A percentile compares a stretch with the other conserved stretches of the same genome.
phyloP scores from a whole-genome alignment of 1,284 basidiomycete species.

The Melampsora medusae region DNA sequence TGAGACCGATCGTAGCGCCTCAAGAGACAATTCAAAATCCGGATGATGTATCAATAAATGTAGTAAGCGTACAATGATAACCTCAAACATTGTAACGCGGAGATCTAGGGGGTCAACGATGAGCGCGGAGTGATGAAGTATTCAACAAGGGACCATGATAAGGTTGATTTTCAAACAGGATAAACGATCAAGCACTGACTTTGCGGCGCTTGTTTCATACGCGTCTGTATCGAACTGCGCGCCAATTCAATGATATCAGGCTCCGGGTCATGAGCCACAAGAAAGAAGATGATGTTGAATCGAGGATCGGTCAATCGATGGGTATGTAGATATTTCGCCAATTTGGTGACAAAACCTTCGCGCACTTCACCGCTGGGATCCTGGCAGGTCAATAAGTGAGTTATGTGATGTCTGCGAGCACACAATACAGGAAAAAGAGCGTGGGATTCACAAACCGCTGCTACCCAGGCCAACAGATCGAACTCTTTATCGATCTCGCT shows the following conservation, averaged over 20 bases:
- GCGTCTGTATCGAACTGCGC: slow-evolving; percentile 62
- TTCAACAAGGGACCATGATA: not conserved
- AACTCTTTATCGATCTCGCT: slow-evolving; percentile 66
- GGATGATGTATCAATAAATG: slow-evolving; percentile 90
- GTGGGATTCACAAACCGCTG: slow-evolving; percentile 63
- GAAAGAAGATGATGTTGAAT: slow-evolving; percentile 80
- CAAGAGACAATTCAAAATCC: slow-evolving; percentile 67
- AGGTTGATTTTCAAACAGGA: not conserved
- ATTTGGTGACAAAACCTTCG: slow-evolving; percentile 70
- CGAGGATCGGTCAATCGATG: slow-evolving; percentile 58
- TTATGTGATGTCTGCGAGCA: slow-evolving; percentile 30
- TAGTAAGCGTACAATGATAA: slow-evolving; percentile 77
- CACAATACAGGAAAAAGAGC: not conserved
- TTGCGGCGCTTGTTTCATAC: slow-evolving; percentile 60
- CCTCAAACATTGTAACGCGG: slow-evolving; percentile 70
- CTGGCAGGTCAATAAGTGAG: slow-evolving; percentile 56
- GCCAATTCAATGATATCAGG: slow-evolving; percentile 64
- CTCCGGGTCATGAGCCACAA: slow-evolving; percentile 89
- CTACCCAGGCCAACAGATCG: slow-evolving; percentile 67
- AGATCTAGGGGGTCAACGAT: slow-evolving; percentile 56
- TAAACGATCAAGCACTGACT: slow-evolving; percentile 55
- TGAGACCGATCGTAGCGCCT: slow-evolving; percentile 61
- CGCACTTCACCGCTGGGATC: slow-evolving; percentile 87
- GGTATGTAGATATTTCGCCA: slow-evolving; percentile 62
- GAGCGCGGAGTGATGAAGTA: not conserved